These are phyloP conservation scores for Creolimax fragrantissima DNA, from an alignment of 78 protist genomes.

Conservation along the genomic window DNA sequence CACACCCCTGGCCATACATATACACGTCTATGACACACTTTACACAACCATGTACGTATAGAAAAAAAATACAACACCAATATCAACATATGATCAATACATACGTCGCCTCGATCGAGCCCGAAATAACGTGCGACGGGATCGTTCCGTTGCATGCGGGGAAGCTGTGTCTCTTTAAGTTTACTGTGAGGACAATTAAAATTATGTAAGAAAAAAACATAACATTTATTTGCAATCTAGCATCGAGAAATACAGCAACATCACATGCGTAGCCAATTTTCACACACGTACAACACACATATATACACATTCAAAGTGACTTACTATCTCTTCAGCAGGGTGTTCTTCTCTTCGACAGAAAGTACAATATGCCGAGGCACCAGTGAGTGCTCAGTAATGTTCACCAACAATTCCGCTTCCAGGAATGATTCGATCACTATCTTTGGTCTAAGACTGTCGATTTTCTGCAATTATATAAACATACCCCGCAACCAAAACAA, in stretches of 20 bases:
- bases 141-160: conserved; percentile 55
- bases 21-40: no score
- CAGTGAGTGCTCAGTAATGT: conserved; percentile 18
- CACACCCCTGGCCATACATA: no score
- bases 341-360: conserved; percentile 3
- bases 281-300: neutral
- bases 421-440: neutral
- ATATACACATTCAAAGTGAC: neutral
- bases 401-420: conserved; percentile 10
- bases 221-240: no score
- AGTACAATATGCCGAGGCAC: conserved; percentile 17
- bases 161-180: conserved; percentile 59
- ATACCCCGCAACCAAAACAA: no score
- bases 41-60: no score
- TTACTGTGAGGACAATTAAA: neutral
- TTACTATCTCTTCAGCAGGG: neutral
- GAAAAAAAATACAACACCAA: no score
- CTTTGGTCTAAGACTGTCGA: neutral
- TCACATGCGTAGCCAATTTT: neutral
- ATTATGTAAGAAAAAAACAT: neutral
- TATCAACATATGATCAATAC: no score
- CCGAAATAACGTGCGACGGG: conserved; percentile 77
- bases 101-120: conserved; percentile 31
- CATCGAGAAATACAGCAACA: neutral
- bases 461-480: neutral